These are phyloP conservation scores for Helicocarpus griseus DNA, from an alignment of 2,329 filamentous ascomycete species.

Conservation along the genomic window DNA sequence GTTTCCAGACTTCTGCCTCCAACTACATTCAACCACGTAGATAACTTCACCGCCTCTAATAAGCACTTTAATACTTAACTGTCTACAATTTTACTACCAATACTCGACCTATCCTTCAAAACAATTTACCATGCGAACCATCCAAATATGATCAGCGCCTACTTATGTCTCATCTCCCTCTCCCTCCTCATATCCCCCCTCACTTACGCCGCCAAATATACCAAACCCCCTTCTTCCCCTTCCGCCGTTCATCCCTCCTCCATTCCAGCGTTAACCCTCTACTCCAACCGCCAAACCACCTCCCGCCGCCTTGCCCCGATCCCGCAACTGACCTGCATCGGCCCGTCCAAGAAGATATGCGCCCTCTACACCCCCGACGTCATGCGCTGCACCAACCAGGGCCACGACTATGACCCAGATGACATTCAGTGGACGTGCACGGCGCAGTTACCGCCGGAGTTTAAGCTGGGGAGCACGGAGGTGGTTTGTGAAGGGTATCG, in stretches of 20 bases:
- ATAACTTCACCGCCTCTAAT: neutral
- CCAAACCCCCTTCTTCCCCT: constrained; percentile 24
- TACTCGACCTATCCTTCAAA: no score
- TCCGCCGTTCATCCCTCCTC: constrained; percentile 51
- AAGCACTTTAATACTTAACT: no score
- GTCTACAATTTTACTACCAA: no score
- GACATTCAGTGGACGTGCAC: constrained; percentile 89
- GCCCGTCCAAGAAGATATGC: constrained; percentile 52
- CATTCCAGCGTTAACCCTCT: constrained; percentile 71
- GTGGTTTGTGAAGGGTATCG: constrained; percentile 88
- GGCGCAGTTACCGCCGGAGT: constrained; percentile 51
- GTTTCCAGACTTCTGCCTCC: no score
- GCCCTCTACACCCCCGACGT: constrained; percentile 63
- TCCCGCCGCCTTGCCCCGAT: constrained; percentile 66
- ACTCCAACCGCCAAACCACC: constrained; percentile 56
- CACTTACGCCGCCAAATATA: constrained; percentile 12
- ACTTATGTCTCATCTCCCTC: constrained; percentile 4
- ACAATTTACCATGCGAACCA: neutral
- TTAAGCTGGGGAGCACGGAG: constrained; percentile 74
- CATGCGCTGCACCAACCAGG: constrained; percentile 85
- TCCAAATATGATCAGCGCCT: neutral
- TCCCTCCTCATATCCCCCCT: constrained; percentile 12
- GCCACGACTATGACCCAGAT: constrained; percentile 65
- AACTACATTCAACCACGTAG: no score
- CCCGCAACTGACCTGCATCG: constrained; percentile 70